Evolutionary conservation across 208 protist species (phyloP).

Genomic region (Naegleria gruberi): DNA sequence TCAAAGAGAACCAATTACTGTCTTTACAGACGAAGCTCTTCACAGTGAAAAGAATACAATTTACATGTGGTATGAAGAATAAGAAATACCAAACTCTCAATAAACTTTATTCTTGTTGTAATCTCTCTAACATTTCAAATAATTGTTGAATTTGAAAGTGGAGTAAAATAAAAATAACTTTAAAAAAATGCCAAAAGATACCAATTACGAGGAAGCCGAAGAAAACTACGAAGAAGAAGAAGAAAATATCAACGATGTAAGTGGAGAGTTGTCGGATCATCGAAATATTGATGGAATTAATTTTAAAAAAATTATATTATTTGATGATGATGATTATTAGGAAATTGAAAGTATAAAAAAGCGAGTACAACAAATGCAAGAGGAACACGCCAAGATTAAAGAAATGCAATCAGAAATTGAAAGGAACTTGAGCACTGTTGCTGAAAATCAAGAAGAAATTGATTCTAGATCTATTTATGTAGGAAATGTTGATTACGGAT

Average conservation of each 20-base stretch:
- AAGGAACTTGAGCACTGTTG: conserved; percentile 19
- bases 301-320: not conserved
- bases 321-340: not conserved
- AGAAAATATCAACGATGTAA: not conserved
- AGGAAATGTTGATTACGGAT: conserved; percentile 67
- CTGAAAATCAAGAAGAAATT: conserved; percentile 49
- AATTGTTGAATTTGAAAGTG: too few species aligned
- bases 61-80: not conserved
- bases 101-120: too few species aligned
- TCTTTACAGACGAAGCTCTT: not conserved
- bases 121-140: too few species aligned
- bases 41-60: not conserved
- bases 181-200: not conserved
- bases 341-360: not conserved
- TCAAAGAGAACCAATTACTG: not conserved
- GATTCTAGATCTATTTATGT: conserved; percentile 72
- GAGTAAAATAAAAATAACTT: not conserved
- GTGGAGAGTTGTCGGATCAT: not conserved
- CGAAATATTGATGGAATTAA: not conserved
- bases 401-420: conserved; percentile 9
- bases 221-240: not conserved
- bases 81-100: too few species aligned
- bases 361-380: not conserved
- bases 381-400: not conserved
- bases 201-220: not conserved